Percentiles rank a stretch among this genome's conserved stretches.
Evolutionary conservation across 1,284 basidiomycete genomes (phyloP).

Genomic region (Sporisorium scitamineum): DNA sequence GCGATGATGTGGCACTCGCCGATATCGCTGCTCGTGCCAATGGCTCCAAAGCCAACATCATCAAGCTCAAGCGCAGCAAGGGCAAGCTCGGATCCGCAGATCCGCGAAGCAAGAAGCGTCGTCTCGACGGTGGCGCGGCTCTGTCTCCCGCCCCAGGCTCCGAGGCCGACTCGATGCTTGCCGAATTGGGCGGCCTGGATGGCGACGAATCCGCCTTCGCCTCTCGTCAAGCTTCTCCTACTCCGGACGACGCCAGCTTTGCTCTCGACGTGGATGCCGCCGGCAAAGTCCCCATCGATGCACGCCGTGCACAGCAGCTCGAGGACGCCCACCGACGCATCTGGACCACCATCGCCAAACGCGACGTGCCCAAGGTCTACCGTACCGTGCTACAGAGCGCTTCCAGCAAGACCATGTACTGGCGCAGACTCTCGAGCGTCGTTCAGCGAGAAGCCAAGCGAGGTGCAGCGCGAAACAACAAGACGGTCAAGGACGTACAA

Average conservation of each 20-base stretch:
- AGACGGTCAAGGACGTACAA: constrained; percentile 87
- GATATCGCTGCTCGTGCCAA: constrained; percentile 36
- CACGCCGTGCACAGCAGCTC: constrained; percentile 57
- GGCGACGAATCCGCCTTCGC: constrained; percentile 41
- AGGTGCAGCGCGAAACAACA: constrained; percentile 82
- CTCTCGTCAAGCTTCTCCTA: constrained; percentile 44
- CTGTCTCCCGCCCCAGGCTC: constrained; percentile 43
- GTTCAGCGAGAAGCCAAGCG: constrained; percentile 84
- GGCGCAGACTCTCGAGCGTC: constrained; percentile 81
- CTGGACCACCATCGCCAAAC: constrained; percentile 67
- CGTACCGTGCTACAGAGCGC: constrained; percentile 64
- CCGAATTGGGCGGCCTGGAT: constrained; percentile 35
- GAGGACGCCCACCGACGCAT: constrained; percentile 66
- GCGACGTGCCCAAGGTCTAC: constrained; percentile 68
- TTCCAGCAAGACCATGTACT: constrained; percentile 73
- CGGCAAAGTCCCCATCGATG: constrained; percentile 59
- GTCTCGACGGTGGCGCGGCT: constrained; percentile 31
- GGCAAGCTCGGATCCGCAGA: constrained; percentile 31
- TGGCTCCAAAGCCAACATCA: constrained; percentile 37
- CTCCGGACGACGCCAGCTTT: constrained; percentile 36
- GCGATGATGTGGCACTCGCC: constrained; percentile 46
- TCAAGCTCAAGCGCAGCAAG: constrained; percentile 56
- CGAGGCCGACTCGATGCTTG: constrained; percentile 36
- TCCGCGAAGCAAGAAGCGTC: constrained; percentile 40
- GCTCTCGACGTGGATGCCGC: constrained; percentile 44